Percentiles rank a stretch among this genome's conserved stretches.
phyloP scores from a whole-genome alignment of 352 stramenopile genomes.

The Globisporangium spinosum region DNA sequence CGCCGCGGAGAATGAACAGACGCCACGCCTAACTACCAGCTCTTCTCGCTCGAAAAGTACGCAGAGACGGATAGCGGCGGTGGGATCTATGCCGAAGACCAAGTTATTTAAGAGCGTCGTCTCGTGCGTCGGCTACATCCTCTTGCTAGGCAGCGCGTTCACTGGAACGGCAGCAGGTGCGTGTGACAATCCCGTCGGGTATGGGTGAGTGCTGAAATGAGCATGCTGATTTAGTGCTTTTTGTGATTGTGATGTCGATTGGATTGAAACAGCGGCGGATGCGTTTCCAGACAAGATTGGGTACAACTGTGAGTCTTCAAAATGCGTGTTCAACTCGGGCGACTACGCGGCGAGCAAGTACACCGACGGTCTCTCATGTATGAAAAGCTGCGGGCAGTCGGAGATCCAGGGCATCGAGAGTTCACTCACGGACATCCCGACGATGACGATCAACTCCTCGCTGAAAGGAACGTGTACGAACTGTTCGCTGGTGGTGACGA shows the following conservation, averaged over 20 bases:
- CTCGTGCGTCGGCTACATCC: background rate
- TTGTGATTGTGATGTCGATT: background rate
- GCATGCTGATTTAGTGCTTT: conserved; percentile 4
- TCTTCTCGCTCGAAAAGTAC: background rate
- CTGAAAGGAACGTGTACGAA: conserved; percentile 68
- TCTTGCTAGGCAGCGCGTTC: background rate
- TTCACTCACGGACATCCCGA: conserved; percentile 45
- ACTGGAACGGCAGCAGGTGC: conserved; percentile 4
- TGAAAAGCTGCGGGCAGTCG: conserved; percentile 40
- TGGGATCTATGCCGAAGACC: background rate
- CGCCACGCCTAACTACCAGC: background rate
- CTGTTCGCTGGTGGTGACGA: conserved; percentile 54
- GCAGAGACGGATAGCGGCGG: background rate
- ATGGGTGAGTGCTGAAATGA: background rate
- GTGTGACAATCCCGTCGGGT: background rate
- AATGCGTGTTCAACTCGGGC: conserved; percentile 41
- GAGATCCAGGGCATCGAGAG: conserved; percentile 43
- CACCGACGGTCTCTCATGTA: conserved; percentile 44
- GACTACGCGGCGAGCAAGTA: conserved; percentile 31
- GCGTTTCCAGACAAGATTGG: conserved; percentile 31
- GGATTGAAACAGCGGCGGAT: conserved; percentile 17
- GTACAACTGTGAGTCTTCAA: conserved; percentile 47
- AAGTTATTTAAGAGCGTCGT: background rate
- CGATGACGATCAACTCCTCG: conserved; percentile 43
- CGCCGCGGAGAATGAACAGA: conserved; percentile 21